A percentile compares a stretch with the other conserved stretches of the same genome.
Evolutionary conservation across 495 filamentous ascomycete species (phyloP).

Genomic region (Xylaria longipes): DNA sequence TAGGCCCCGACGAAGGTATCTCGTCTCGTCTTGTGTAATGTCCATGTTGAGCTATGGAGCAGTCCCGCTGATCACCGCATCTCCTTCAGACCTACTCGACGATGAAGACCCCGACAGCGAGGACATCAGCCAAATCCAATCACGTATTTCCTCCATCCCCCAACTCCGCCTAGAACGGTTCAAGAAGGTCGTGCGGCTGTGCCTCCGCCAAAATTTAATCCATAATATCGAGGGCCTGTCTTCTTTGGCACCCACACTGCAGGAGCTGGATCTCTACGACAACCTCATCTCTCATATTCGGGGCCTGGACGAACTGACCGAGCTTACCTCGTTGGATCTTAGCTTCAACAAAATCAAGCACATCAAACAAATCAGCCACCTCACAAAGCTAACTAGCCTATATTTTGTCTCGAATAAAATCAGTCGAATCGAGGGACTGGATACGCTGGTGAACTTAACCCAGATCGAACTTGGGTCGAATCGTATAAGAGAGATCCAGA

Average conservation of each 20-base stretch:
- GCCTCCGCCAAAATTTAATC: slow-evolving; percentile 93
- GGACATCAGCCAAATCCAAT: slow-evolving; percentile 91
- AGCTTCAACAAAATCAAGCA: slow-evolving; percentile 99
- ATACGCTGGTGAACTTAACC: slow-evolving; percentile 71
- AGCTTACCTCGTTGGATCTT: slow-evolving; percentile 82
- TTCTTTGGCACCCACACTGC: slow-evolving; percentile 65
- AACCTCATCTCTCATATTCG: slow-evolving; percentile 91
- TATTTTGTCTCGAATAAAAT: slow-evolving; percentile 98
- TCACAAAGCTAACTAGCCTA: slow-evolving; percentile 79
- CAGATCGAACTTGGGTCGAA: slow-evolving; percentile 94
- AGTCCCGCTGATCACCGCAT: slow-evolving; percentile 7
- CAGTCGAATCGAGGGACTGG: slow-evolving; percentile 80
- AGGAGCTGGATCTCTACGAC: slow-evolving; percentile 95
- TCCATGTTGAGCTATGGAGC: background rate
- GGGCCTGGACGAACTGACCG: slow-evolving; percentile 76
- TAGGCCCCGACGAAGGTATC: slow-evolving; percentile 78
- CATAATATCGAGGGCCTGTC: slow-evolving; percentile 75
- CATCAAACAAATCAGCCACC: slow-evolving; percentile 85
- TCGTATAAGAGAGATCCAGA: slow-evolving; percentile 86
- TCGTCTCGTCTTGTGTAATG: background rate
- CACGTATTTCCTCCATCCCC: slow-evolving; percentile 78
- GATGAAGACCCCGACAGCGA: slow-evolving; percentile 60
- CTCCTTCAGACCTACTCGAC: slow-evolving; percentile 58
- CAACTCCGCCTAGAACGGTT: slow-evolving; percentile 84
- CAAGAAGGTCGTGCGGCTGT: slow-evolving; percentile 76